Conservation (phyloP, 129 eudicot genomes). For the Escallonia herrerae region DNA sequence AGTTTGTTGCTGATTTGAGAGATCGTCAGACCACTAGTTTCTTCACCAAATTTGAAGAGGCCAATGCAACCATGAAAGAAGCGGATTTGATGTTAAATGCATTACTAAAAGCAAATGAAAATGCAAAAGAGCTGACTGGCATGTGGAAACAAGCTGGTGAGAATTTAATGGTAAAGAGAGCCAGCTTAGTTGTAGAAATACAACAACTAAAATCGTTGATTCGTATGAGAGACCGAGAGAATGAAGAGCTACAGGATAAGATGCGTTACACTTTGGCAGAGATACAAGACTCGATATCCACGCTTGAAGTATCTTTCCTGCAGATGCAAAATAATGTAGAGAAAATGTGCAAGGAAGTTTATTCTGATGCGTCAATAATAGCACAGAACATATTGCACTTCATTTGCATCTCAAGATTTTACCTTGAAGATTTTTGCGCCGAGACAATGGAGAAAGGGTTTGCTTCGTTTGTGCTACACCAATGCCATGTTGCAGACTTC, state of each 20-base stretch:
- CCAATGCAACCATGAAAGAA: conserved; percentile 56
- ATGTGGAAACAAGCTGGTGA: conserved; percentile 61
- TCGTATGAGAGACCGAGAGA: conserved; percentile 34
- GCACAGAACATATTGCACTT: conserved; percentile 24
- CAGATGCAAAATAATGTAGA: conserved; percentile 48
- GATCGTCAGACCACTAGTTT: conserved; percentile 27
- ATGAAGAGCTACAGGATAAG: conserved; percentile 29
- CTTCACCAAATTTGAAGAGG: conserved; percentile 53
- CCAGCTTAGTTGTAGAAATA: conserved; percentile 46
- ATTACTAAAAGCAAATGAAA: conserved; percentile 42
- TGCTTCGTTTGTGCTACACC: conserved; percentile 41
- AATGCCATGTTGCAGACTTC: conserved; percentile 39
- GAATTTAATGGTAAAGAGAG: conserved; percentile 50
- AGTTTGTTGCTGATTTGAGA: conserved; percentile 33
- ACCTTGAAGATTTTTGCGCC: conserved; percentile 39
- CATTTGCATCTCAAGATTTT: conserved; percentile 42
- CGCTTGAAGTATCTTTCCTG: conserved; percentile 49
- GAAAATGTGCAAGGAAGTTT: conserved; percentile 35
- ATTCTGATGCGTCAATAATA: conserved; percentile 39
- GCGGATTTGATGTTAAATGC: conserved; percentile 60
- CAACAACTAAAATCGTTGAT: conserved; percentile 40
- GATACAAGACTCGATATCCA: conserved; percentile 23
- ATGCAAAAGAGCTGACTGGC: conserved; percentile 35
- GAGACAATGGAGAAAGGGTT: conserved; percentile 43
- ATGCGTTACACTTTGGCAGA: conserved; percentile 22